Percentiles rank a stretch among this genome's conserved stretches.
phyloP scores from a whole-genome alignment of 1,139 yeast species.

The Geotrichum cucujoidarum region DNA sequence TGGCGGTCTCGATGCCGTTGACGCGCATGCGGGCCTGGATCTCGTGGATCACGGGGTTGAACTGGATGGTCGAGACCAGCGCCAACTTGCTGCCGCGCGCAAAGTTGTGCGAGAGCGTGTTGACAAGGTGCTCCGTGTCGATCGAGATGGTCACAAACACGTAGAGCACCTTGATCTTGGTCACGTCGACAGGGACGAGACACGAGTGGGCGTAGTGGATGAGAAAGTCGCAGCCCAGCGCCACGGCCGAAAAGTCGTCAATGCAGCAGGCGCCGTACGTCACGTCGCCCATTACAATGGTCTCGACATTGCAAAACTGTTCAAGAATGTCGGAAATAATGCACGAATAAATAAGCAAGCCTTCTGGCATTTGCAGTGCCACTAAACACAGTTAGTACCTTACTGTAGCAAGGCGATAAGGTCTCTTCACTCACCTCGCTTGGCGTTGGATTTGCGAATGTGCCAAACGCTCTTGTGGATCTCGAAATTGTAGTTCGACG shows the following conservation, averaged over 20 bases:
- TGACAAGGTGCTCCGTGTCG: conserved; percentile 74
- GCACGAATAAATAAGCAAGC: conserved; percentile 78
- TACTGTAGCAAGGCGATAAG: not conserved
- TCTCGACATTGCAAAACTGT: conserved; percentile 83
- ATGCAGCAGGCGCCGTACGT: conserved; percentile 98
- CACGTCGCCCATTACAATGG: conserved; percentile 96
- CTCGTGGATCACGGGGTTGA: conserved; percentile 88
- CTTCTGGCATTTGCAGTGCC: conserved; percentile 97
- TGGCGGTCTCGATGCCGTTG: conserved; percentile 44
- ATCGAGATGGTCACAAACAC: conserved; percentile 93
- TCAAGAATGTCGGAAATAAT: conserved; percentile 85
- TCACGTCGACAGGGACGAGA: conserved; percentile 89
- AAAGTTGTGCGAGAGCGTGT: conserved; percentile 71
- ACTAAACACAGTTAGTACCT: conserved; percentile 39
- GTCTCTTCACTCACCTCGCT: conserved; percentile 38
- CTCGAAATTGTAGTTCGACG: conserved; percentile 90
- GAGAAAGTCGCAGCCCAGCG: conserved; percentile 88
- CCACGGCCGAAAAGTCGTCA: conserved; percentile 90
- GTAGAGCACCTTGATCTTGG: conserved; percentile 81
- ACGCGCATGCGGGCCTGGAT: conserved; percentile 50
- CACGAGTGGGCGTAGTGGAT: conserved; percentile 98
- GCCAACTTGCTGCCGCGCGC: conserved; percentile 60
- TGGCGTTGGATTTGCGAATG: conserved; percentile 65
- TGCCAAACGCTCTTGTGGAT: conserved; percentile 96
- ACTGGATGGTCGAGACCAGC: conserved; percentile 91